Conservation (phyloP, 345 rosid species). For the Streptanthus diversifolius region DNA sequence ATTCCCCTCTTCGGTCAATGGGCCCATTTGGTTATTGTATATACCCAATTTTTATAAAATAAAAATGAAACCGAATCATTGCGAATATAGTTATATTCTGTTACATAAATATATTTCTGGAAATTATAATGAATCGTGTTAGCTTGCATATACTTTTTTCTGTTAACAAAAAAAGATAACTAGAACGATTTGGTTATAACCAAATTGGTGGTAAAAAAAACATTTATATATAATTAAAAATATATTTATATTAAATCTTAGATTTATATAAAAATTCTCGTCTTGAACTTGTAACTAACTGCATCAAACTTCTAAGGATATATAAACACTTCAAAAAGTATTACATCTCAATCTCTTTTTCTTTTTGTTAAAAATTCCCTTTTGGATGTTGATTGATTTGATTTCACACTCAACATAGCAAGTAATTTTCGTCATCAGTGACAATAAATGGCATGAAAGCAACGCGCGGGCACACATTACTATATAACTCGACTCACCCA, state of each 20-base stretch:
- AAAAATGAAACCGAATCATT: background rate
- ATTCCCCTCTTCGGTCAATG: background rate
- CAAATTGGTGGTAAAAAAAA: too few species aligned
- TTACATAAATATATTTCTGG: background rate
- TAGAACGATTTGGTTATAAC: too few species aligned
- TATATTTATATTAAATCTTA: too few species aligned
- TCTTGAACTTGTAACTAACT: background rate
- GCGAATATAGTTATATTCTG: background rate
- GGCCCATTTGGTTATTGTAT: background rate
- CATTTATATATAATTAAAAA: too few species aligned
- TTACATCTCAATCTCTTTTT: background rate
- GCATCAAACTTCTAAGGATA: background rate
- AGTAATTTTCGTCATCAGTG: background rate
- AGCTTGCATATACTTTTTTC: too few species aligned
- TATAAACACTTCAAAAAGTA: background rate
- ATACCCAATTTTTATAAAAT: background rate
- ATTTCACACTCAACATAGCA: background rate
- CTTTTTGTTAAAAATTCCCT: background rate
- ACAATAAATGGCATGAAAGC: constrained; percentile 28
- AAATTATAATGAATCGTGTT: background rate
- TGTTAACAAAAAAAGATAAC: too few species aligned
- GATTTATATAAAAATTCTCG: background rate
- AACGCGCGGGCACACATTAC: constrained; percentile 30
- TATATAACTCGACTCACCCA: constrained; percentile 27
- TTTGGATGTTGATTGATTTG: background rate